Percentiles rank a stretch among this genome's conserved stretches.
These are phyloP conservation scores for Phytopythium helicoides DNA, from an alignment of 352 stramenopile species.

Conservation along the genomic window DNA sequence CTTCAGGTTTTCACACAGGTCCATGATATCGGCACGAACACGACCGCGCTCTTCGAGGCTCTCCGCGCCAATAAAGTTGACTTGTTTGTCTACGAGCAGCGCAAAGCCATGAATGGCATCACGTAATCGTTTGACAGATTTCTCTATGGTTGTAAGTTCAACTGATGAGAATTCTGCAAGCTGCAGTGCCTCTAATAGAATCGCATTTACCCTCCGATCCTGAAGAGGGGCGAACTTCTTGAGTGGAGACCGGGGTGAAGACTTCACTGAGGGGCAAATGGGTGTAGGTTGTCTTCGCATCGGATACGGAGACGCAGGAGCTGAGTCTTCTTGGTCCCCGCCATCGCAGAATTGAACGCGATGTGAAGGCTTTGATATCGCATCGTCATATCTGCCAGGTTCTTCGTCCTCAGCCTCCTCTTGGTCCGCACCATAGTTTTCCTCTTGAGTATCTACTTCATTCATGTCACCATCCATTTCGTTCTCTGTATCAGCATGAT, in stretches of 20 bases:
- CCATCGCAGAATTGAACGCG: slow-evolving; percentile 6
- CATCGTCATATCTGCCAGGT: neutral
- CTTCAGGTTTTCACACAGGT: slow-evolving; percentile 55
- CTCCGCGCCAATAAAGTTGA: slow-evolving; percentile 52
- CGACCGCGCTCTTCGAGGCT: slow-evolving; percentile 42
- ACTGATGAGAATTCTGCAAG: slow-evolving; percentile 61
- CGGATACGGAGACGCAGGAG: neutral
- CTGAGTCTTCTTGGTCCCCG: slow-evolving; percentile 1
- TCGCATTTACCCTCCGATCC: slow-evolving; percentile 51
- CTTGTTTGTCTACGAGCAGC: slow-evolving; percentile 74
- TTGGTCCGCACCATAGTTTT: no score
- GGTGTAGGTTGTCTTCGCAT: no score
- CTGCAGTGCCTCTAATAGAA: slow-evolving; percentile 59
- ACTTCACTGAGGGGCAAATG: no score
- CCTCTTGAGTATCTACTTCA: neutral
- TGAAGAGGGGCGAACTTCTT: slow-evolving; percentile 62
- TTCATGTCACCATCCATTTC: neutral
- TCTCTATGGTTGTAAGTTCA: slow-evolving; percentile 56
- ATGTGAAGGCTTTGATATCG: neutral
- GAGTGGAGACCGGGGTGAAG: slow-evolving; percentile 38
- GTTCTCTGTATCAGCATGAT: neutral
- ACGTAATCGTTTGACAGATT: slow-evolving; percentile 50
- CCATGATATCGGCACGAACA: slow-evolving; percentile 59
- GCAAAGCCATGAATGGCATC: slow-evolving; percentile 64
- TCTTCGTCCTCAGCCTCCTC: neutral